A percentile compares a stretch with the other conserved stretches of the same genome.
Conservation (phyloP, 768 basidiomycete genomes). For the Suillus paluster region DNA sequence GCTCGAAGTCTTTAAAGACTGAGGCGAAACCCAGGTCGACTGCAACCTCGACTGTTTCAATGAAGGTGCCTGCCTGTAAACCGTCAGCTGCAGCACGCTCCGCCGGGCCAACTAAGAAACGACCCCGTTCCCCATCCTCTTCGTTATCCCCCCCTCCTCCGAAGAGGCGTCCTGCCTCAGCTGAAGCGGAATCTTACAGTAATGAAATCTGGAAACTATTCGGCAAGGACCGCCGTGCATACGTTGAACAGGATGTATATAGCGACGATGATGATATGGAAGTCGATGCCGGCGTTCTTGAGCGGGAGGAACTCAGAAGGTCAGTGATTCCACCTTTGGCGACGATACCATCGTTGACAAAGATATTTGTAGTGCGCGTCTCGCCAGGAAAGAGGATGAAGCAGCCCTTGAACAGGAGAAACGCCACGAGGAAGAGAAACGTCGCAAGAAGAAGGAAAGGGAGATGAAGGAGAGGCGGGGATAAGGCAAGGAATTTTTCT, state of each 20-base stretch:
- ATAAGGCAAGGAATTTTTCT: slow-evolving; percentile 7
- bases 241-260: slow-evolving; percentile 55
- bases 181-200: slow-evolving; percentile 43
- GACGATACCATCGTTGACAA: slow-evolving; percentile 8
- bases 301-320: slow-evolving; percentile 72
- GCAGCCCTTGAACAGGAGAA: slow-evolving; percentile 64
- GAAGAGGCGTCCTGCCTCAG: slow-evolving; percentile 49
- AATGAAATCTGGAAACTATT: slow-evolving; percentile 73
- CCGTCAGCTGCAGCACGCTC: slow-evolving; percentile 16
- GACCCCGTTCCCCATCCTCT: slow-evolving; percentile 59
- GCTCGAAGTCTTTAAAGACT: slow-evolving; percentile 16
- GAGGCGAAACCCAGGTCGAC: slow-evolving; percentile 9
- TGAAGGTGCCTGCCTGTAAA: slow-evolving; percentile 16
- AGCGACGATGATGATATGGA: slow-evolving; percentile 87
- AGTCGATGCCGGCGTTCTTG: slow-evolving; percentile 60
- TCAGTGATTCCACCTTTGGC: slow-evolving; percentile 26
- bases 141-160: slow-evolving; percentile 51
- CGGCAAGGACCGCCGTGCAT: slow-evolving; percentile 64
- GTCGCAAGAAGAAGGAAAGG: slow-evolving; percentile 65
- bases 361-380: slow-evolving; percentile 51
- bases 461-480: slow-evolving; percentile 40
- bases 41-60: background rate
- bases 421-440: slow-evolving; percentile 76
- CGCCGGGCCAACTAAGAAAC: slow-evolving; percentile 49
- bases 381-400: slow-evolving; percentile 69